Base-by-base conservation (phyloP, 2,329 filamentous ascomycete species). In the Rugonectria rugulosa region DNA sequence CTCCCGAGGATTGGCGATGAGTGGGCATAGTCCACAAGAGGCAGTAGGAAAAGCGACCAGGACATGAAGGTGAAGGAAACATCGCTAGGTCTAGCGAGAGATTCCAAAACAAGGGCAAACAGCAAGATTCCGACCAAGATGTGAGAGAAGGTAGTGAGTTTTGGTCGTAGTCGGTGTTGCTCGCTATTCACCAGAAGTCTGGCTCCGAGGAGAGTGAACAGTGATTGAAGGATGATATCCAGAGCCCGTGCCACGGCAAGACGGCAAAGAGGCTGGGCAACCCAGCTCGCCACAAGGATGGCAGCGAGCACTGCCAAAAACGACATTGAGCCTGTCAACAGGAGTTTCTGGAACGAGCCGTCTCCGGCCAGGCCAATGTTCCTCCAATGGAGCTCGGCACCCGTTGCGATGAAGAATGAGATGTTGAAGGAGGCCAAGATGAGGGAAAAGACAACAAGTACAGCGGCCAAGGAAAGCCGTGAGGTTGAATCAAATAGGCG, bases 341-440 rank as follows among this genome's bases (percentile, higher is more conserved):
- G 57, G 32, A 72, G 61, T 12, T 61, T 60, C 55, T 67, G 62
- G 1, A 70, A 70, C 2, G 69, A 68, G 10, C 70, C 58, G 27
- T 75, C 73, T 9, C 63, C 60, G 0, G 66, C 67, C 8, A 74
- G 42, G 11, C 59, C 70, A 19, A 73, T 56, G 41, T 75, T 74
- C 37, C 70, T 65, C 63, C 72, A 72, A 31, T 72, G 73, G 4
- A 75, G 65, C 47, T 75, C 72, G 6, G 68, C 67, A 15, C 72
- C 71, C 1, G 71, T 60, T 5, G 70, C 63, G 17, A 57, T 41
- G 51, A 71, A 75, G 53, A 75, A 75, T 2, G 71, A 68, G 10
- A 73, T 48, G 26, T 49, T 54, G 26, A 38, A 40, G 41, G 9
- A 49, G 10, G 49, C 55, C 34, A 57, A n/a, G 5, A 17, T 26